A percentile compares a stretch with the other conserved stretches of the same genome.
These are phyloP conservation scores for Paraurostyla sp. DNA, from an alignment of 73 alveolate genomes.

Conservation along the genomic window DNA sequence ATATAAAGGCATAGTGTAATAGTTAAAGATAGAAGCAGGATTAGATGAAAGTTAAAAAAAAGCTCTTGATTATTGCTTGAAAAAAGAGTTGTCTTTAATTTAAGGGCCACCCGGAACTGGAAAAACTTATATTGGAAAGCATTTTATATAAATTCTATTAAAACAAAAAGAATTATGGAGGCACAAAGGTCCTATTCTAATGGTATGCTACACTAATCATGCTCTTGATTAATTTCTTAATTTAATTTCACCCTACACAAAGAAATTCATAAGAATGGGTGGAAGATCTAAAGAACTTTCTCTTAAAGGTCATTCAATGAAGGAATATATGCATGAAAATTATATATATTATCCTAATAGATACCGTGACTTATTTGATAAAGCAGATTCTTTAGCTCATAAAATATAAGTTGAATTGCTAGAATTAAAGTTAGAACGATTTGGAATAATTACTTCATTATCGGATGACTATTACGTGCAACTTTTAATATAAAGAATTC, in stretches of 20 bases:
- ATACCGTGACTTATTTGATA: not conserved
- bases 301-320: not conserved
- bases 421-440: not conserved
- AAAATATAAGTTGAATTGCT: not conserved
- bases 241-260: constrained; percentile 77
- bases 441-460: not conserved
- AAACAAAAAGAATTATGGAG: constrained; percentile 18
- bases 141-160: constrained; percentile 64
- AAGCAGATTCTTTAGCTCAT: not conserved
- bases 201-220: constrained; percentile 92
- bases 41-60: constrained; percentile 79
- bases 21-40: not conserved
- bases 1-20: not conserved
- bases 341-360: not conserved
- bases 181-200: constrained; percentile 79
- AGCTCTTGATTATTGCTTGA: constrained; percentile 78
- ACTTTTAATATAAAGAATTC: not conserved
- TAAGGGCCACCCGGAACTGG: constrained; percentile 97
- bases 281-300: constrained; percentile 72
- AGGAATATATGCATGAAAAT: not conserved
- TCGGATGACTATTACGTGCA: not conserved
- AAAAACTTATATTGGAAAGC: constrained; percentile 86
- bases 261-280: constrained; percentile 88
- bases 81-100: constrained; percentile 79
- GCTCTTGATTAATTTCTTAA: constrained; percentile 91